phyloP scores from a whole-genome alignment of 257 asterid genomes.

The Solanum chiquidenum region DNA sequence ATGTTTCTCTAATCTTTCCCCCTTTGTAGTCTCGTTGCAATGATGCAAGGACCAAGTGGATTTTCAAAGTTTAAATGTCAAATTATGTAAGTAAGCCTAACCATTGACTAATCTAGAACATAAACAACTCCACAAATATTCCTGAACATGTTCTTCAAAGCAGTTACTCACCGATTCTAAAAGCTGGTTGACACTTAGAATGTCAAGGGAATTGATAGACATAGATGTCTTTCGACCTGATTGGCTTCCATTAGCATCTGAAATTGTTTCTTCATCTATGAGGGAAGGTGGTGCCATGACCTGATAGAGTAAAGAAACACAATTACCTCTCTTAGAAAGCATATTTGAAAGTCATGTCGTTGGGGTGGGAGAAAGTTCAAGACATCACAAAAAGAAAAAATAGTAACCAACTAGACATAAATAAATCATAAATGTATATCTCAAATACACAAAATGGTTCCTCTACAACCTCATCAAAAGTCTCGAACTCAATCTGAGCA shows the following conservation, averaged over 20 bases:
- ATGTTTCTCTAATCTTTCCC: background rate
- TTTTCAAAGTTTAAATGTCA: background rate
- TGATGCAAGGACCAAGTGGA: background rate
- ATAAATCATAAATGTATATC: background rate
- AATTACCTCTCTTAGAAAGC: background rate
- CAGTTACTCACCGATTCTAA: conserved; percentile 34
- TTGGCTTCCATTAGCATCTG: conserved; percentile 30
- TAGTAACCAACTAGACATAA: background rate
- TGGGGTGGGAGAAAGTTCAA: background rate
- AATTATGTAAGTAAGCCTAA: background rate
- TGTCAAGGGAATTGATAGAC: conserved; percentile 30
- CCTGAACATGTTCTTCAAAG: background rate
- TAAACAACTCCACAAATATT: background rate
- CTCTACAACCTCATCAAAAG: conserved; percentile 29
- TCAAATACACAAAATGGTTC: background rate
- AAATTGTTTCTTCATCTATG: conserved; percentile 28
- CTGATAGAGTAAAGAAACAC: conserved; percentile 14
- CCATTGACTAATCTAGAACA: background rate
- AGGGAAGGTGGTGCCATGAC: conserved; percentile 16
- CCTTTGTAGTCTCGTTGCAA: background rate
- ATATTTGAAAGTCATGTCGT: background rate
- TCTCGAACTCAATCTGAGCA: conserved; percentile 25
- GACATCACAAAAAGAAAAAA: background rate
- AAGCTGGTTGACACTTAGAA: conserved; percentile 41
- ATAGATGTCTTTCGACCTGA: conserved; percentile 37